Evolutionary conservation across 805 yeast species (phyloP), one percentile per base, ranked within the genome.

Genomic region (Lipomyces japonicus): DNA sequence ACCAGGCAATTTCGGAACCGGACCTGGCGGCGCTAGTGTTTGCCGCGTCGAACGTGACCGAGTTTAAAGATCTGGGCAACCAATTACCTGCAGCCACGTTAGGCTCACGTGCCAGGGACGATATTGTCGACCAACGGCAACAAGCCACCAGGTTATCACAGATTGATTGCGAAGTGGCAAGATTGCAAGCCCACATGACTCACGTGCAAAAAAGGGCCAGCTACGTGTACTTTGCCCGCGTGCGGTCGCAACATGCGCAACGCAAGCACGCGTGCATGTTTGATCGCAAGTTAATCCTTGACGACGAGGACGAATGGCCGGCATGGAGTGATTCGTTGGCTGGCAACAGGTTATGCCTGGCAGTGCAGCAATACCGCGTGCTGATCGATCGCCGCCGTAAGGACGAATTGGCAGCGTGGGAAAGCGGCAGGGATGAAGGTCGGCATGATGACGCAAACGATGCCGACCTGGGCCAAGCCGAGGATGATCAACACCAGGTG

Each of bases 211-310:
- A 26, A 21, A 49, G 42, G 31, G 21, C 50, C 42, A 1, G 54
- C 62, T 21, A 54, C 49, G 31, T 55, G 10, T 47, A 39, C 28
- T 40, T 48, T 64, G 46, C 48, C 48, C n/a, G 40, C 43, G 14
- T 56, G 36, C 9, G 65, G 56, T 25, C 62, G 64, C 10, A 14
- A 6, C 7, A 9, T 34, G 16, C 21, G n/a, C n/a, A n/a, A n/a
- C 40, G 31, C 30, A 56, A 70, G 65, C 44, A 63, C 53, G 34
- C 60, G 62, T 44, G 61, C 67, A 42, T 57, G 51, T 34, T 64
- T 59, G 60, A 63, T 59, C 16, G 60, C 42, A 31, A 59, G 36
- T 41, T 60, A 52, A 46, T 66, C 48, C 12, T 63, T 62, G 26
- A 59, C 71, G 42, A 46, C 46, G n/a, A 34, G 7, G 31, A 34